Base-by-base conservation (phyloP, 192 early-diverging fungal species). In the Spizellomyces sp. region DNA sequence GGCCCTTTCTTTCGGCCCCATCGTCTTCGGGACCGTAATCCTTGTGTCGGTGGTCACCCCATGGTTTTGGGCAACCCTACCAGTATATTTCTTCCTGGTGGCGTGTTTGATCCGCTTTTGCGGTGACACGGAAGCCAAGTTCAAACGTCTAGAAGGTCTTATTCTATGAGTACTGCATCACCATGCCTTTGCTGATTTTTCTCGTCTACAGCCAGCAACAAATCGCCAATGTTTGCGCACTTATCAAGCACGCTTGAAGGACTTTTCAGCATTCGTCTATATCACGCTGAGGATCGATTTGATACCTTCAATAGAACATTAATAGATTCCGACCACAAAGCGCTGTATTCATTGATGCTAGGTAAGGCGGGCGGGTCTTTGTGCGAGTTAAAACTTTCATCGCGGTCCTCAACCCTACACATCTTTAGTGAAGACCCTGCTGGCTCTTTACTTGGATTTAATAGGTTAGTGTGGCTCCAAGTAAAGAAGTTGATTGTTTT, bases 181-280 rank as follows among this genome's bases (percentile, higher is more conserved):
- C 60, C 77, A 19, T 43, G 17, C 19, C 74, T 76, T 19, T 67
- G 65, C 45, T 9, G 12, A 22, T 41, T 62, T 54, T 36, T 79
- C 62, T 9, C 62, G 8, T 59, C 22, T 10, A 47, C 19, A 83
- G 91, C 87, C 1, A 67, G 67, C 62, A 89, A 86, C 65, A 91
- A 90, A 63, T 77, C 86, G 0, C 89, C 89, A 5, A 88, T 92
- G 48, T 92, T 92, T 75, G 71, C 83, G 2, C 91, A 92, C 72
- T 76, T 92, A 45, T 88, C 90, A 1, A 81, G 88, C 9, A 90
- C 91, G 8, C 73, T 92, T 1, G 88, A 92, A 64, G 91, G 91
- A 0, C 79, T 92, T 6, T 87, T 88, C 59, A 83, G 78, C 14
- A 92, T 92, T 62, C 79, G 90, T 9, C 81, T 89, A n/a, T 92